These are phyloP conservation scores for Podospora pseudocomata DNA, from an alignment of 495 filamentous ascomycete species.

Conservation along the genomic window DNA sequence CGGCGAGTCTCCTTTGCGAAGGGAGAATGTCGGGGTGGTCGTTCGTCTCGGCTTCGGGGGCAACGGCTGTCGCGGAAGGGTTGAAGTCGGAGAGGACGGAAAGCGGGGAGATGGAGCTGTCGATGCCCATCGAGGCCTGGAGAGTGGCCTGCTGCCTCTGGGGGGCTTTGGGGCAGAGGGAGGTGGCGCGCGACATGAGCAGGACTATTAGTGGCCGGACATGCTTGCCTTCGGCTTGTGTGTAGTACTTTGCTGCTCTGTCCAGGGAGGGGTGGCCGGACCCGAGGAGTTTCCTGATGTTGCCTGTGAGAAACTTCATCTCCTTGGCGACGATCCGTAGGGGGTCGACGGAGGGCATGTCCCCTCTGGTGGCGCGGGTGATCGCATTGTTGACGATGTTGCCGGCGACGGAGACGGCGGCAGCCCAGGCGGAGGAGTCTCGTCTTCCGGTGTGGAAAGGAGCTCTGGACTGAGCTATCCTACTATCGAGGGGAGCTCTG, in stretches of 20 bases:
- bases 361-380: constrained; percentile 51
- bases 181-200: constrained; percentile 91
- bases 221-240: constrained; percentile 94
- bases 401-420: constrained; percentile 73
- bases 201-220: constrained; percentile 90
- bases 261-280: constrained; percentile 92
- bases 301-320: constrained; percentile 87
- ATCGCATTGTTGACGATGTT: constrained; percentile 69
- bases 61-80: constrained; percentile 55
- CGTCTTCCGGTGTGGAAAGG: constrained; percentile 39
- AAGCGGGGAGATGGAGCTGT: constrained; percentile 72
- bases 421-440: constrained; percentile 44
- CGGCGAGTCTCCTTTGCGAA: constrained; percentile 86
- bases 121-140: constrained; percentile 51
- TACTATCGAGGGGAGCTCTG: constrained; percentile 28
- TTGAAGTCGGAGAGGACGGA: constrained; percentile 78
- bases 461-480: constrained; percentile 35
- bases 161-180: constrained; percentile 65
- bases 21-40: constrained; percentile 74
- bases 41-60: constrained; percentile 48
- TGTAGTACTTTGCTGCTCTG: constrained; percentile 96
- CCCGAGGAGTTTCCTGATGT: constrained; percentile 81
- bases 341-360: constrained; percentile 63
- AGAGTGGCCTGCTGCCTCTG: constrained; percentile 35
- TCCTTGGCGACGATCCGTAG: constrained; percentile 85